These are phyloP conservation scores for Diaporthe ampelina DNA, from an alignment of 2,329 filamentous ascomycete species.

Conservation along the genomic window DNA sequence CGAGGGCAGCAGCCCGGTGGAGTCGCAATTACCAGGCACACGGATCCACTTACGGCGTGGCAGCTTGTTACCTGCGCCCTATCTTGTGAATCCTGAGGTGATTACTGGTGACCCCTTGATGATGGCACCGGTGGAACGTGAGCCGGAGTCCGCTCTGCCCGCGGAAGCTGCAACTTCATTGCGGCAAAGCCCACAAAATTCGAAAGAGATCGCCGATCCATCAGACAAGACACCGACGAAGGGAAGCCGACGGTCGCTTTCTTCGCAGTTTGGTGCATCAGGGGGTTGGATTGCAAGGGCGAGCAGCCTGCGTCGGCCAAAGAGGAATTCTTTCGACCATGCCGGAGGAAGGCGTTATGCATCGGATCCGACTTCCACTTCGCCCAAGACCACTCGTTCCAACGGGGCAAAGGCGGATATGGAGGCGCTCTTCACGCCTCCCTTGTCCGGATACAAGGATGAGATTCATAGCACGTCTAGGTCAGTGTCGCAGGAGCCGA, in stretches of 20 bases:
- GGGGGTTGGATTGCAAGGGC: conserved; percentile 69
- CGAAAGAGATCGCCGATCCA: conserved; percentile 44
- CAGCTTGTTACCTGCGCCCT: conserved; percentile 47
- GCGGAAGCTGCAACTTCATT: conserved; percentile 28
- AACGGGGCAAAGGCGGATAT: conserved; percentile 46
- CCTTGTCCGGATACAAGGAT: conserved; percentile 46
- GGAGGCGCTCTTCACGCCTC: conserved; percentile 47
- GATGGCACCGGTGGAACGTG: conserved; percentile 34
- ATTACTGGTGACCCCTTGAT: conserved; percentile 42
- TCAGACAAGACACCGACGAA: conserved; percentile 59
- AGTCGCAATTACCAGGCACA: conserved; percentile 51
- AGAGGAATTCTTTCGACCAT: conserved; percentile 61
- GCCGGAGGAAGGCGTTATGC: conserved; percentile 64
- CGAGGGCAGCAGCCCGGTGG: conserved; percentile 52
- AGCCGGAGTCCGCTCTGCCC: conserved; percentile 35
- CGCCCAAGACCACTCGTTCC: conserved; percentile 45
- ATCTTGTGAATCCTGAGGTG: conserved; percentile 54
- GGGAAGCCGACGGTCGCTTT: conserved; percentile 66
- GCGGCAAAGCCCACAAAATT: conserved; percentile 29
- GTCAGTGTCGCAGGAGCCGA: conserved; percentile 51
- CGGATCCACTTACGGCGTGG: conserved; percentile 47
- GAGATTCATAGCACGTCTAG: conserved; percentile 47
- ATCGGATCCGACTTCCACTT: conserved; percentile 63
- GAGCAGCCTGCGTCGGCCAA: conserved; percentile 69
- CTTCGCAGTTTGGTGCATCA: conserved; percentile 71